Evolutionary conservation across 495 filamentous ascomycete genomes (phyloP), one percentile per base, ranked within the genome.

Genomic region (Astrocystis sublimbata): DNA sequence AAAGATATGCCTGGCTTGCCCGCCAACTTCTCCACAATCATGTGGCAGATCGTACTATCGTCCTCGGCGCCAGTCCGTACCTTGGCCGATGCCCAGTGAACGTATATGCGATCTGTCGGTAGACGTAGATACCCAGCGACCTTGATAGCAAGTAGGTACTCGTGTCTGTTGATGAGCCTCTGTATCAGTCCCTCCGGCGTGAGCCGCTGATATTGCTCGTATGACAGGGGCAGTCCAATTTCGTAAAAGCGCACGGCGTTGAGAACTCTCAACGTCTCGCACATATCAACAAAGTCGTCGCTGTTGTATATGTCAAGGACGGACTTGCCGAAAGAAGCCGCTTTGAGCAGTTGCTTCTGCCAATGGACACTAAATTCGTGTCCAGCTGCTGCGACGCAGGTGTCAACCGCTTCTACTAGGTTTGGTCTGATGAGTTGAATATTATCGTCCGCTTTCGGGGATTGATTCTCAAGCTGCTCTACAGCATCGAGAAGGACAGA

Each of bases 241-340:
- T 94, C 88, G 67, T 92, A 97, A 71, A 89, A 96, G 47, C 94
- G 83, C 4, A 92, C 87, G 15, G 96, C 93, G 68, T 96, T 97
- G 31, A 98, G 81, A 3, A 98, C 92, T 49, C 94, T 88, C 17
- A 98, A 76, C 10, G 89, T 93, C 74, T 98, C 94, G 65, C 91
- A 96, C 91, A 97, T 97, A 60, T 97, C 92, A 28, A 98, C 96
- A 73, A 98, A 98, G 59, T 98, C 93, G 65, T 98, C 94, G 69
- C 91, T 96, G 74, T 90, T 96, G 76, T 98, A 98, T 30, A 98
- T 85, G 65, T 97, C 94, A 2, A 97, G 83, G 0, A 97, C 93
- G 0, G 94, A 98, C 73, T 98, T 98, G 12, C 94, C 94, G 73
- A 97, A 97, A 0, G 92, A 96, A 0, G 94, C 94, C 4, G 96